Conservation (phyloP, 2,329 filamentous ascomycete genomes). For the Berkeleyomyces rouxiae region DNA sequence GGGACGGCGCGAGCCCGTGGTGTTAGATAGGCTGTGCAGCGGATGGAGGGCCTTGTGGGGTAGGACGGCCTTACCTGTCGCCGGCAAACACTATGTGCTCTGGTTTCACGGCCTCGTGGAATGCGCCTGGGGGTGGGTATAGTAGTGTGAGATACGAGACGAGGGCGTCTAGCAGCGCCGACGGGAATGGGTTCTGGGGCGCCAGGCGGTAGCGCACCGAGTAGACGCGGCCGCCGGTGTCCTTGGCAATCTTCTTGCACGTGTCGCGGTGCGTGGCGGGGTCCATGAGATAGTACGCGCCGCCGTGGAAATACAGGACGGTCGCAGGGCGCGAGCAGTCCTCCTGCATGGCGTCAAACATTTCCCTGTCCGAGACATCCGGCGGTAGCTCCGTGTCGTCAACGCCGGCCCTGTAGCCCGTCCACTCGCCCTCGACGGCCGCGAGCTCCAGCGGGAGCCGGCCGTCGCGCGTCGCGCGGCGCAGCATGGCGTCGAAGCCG, state of each 20-base stretch:
- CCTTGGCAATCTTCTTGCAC: constrained; percentile 44
- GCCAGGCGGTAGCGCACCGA: constrained; percentile 59
- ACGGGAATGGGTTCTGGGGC: constrained; percentile 59
- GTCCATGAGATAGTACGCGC: constrained; percentile 57
- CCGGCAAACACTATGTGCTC: constrained; percentile 54
- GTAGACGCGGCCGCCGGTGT: constrained; percentile 51
- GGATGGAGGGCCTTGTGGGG: too few species aligned
- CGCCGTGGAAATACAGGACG: constrained; percentile 60
- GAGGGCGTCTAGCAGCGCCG: constrained; percentile 55
- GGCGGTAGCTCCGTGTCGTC: constrained; percentile 34
- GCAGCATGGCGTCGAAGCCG: constrained; percentile 15
- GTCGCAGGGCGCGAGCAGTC: constrained; percentile 48
- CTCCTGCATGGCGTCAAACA: constrained; percentile 49
- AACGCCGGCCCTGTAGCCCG: constrained; percentile 45
- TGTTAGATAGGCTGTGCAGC: not conserved
- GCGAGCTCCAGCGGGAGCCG: constrained; percentile 29
- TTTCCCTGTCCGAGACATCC: constrained; percentile 41
- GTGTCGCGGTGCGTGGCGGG: constrained; percentile 47
- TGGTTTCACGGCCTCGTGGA: constrained; percentile 48
- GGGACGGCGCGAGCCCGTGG: not conserved
- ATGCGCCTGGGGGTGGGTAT: constrained; percentile 50
- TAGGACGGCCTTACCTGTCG: constrained; percentile 34
- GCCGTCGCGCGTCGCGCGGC: constrained; percentile 16
- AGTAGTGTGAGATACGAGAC: constrained; percentile 57
- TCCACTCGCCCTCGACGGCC: constrained; percentile 59